phyloP scores from a whole-genome alignment of 192 early-diverging fungal species.

The Lobosporangium transversale region DNA sequence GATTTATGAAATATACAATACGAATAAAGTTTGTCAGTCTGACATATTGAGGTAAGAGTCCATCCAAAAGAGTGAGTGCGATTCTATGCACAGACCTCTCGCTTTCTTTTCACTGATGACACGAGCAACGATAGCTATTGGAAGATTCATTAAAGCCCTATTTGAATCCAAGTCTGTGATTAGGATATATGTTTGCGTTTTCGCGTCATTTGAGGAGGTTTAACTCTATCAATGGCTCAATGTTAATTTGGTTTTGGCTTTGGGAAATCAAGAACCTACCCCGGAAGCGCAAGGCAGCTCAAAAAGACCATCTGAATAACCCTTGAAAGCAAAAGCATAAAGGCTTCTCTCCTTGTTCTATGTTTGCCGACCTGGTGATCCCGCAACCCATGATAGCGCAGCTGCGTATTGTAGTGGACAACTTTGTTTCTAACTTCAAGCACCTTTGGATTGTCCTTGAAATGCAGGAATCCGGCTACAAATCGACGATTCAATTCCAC shows the following conservation, averaged over 20 bases:
- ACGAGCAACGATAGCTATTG: constrained; percentile 63
- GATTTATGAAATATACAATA: too few relatives aligned
- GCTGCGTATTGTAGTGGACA: constrained; percentile 85
- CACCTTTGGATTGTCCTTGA: constrained; percentile 85
- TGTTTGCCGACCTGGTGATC: constrained; percentile 96
- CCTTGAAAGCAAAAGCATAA: constrained; percentile 77
- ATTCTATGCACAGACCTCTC: too few relatives aligned
- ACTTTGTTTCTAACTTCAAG: constrained; percentile 81
- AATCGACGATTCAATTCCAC: constrained; percentile 93
- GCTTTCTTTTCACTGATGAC: constrained; percentile 65
- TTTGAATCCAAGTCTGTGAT: too few relatives aligned
- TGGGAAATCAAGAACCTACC: too few relatives aligned
- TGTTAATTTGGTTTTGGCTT: too few relatives aligned
- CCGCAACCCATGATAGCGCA: constrained; percentile 92
- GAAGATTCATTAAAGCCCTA: constrained; percentile 67
- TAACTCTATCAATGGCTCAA: too few relatives aligned
- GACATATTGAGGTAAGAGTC: too few relatives aligned
- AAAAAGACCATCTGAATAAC: constrained; percentile 75
- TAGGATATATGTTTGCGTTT: too few relatives aligned
- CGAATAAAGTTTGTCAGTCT: too few relatives aligned
- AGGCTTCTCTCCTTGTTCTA: constrained; percentile 70
- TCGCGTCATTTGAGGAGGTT: too few relatives aligned
- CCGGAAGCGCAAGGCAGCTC: constrained; percentile 84
- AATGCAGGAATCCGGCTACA: constrained; percentile 82
- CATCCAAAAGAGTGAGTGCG: too few relatives aligned